Evolutionary conservation across 2,329 filamentous ascomycete genomes (phyloP), one percentile per base, ranked within the genome.

Genomic region (Fusarium humuli): DNA sequence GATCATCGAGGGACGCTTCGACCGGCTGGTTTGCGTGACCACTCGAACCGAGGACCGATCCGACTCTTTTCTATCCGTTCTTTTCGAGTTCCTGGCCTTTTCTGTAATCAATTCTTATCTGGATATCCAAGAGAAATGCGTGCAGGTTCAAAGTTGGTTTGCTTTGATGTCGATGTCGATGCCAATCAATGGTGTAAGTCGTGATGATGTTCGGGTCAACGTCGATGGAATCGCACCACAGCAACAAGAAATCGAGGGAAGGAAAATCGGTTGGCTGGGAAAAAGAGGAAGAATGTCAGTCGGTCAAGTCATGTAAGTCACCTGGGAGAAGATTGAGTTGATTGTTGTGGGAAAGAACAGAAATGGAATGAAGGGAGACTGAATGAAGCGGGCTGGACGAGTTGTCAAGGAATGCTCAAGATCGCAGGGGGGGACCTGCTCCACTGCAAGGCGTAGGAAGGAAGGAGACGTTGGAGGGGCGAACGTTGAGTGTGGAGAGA

Each of bases 311-410:
- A 61, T 52, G 13, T 52, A 52, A 52, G 49, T 52, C 49, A 52
- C 64, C 61, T 44, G 70, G 46, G 60, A 57, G 27, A 50, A 40
- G 47, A 62, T 57, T 57, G 53, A 60, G 65, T 62, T 64, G 65
- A 61, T 68, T 73, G 59, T 62, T 71, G 67, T 66, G 65, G 65
- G 72, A 72, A 75, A 60, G 67, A 55, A 57, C 65, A 58, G 66
- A 47, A 49, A 57, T 67, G 73, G 73, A 75, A 75, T 75, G 73
- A 75, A 75, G 73, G 73, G 73, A 76, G 73, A 69, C 57, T 52
- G 59, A 61, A 57, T 74, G 40, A 63, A 69, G 53, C 58, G 60
- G 68, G 48, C 54, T 29, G 30, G 61, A 53, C 53, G 29, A 56
- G 46, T 48, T 42, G 57, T 56, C 67, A 20, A 75, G 72, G 72